A percentile compares a stretch with the other conserved stretches of the same genome.
Evolutionary conservation across 768 basidiomycete genomes (phyloP).

Genomic region (Suillus placidus): DNA sequence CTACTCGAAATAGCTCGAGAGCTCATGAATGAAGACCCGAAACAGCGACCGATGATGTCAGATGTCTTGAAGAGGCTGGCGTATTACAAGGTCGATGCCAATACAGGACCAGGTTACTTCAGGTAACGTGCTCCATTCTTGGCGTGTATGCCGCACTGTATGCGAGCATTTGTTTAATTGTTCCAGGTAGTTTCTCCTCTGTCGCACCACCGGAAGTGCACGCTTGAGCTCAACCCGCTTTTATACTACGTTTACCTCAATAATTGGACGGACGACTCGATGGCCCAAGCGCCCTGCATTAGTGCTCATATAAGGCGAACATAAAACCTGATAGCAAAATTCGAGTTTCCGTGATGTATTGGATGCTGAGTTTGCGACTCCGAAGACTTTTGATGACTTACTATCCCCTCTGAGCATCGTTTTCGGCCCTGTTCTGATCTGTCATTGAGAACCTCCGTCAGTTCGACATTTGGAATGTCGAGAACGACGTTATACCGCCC

Average conservation of each 20-base stretch:
- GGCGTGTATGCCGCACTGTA: neutral
- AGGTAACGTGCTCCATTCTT: neutral
- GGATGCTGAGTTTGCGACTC: no score
- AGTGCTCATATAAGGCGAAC: no score
- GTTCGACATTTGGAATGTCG: no score
- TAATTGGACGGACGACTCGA: neutral
- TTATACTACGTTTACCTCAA: neutral
- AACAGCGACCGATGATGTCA: neutral
- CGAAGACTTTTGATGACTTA: no score
- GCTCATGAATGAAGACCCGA: neutral
- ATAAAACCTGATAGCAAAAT: no score
- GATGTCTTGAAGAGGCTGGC: no score
- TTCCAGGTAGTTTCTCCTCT: neutral
- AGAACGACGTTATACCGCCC: no score
- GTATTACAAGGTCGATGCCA: neutral
- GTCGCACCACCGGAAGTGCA: neutral
- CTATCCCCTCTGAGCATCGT: no score
- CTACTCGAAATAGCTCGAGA: neutral
- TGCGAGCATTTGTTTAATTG: neutral
- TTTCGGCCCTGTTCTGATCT: no score
- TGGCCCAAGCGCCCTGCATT: neutral
- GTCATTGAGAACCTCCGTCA: no score
- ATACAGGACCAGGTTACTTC: neutral
- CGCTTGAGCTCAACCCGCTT: neutral
- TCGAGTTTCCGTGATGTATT: no score